Percentiles rank a stretch among this genome's conserved stretches.
phyloP scores from a whole-genome alignment of 495 filamentous ascomycete species.

The Alectoria sarmentosa region DNA sequence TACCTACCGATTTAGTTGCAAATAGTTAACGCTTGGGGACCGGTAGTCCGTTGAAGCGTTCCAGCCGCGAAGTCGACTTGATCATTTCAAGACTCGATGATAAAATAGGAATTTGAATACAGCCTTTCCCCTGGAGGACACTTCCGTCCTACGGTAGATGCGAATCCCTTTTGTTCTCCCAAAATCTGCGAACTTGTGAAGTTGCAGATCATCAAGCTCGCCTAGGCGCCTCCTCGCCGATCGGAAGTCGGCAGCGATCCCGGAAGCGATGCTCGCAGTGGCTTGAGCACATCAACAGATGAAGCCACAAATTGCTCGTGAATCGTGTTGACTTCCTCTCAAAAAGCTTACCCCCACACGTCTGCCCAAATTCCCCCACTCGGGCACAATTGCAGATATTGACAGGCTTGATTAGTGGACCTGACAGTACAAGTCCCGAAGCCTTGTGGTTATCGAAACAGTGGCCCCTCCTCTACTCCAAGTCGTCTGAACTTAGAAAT shows the following conservation, averaged over 20 bases:
- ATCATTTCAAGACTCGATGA: neutral
- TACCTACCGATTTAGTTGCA: neutral
- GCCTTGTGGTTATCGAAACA: neutral
- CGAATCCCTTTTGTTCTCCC: neutral
- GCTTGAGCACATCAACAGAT: neutral
- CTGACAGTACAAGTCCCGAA: neutral
- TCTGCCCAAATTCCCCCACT: constrained; percentile 1
- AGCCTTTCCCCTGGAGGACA: neutral
- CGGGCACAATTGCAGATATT: constrained; percentile 3
- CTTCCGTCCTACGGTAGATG: neutral
- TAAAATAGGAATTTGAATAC: neutral
- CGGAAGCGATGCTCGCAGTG: constrained; percentile 1
- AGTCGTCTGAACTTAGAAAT: neutral
- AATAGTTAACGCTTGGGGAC: neutral
- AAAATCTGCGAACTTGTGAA: neutral
- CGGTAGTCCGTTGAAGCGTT: neutral
- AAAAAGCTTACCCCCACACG: constrained; percentile 2
- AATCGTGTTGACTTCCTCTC: neutral
- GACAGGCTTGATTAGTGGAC: neutral
- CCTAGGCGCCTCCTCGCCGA: neutral
- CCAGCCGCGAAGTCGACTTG: neutral
- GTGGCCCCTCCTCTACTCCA: neutral
- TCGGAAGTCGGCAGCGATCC: neutral
- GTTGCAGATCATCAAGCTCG: neutral
- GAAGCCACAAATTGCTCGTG: neutral